Evolutionary conservation across 192 early-diverging fungal genomes (phyloP).

Genomic region (Coemansia furcata): DNA sequence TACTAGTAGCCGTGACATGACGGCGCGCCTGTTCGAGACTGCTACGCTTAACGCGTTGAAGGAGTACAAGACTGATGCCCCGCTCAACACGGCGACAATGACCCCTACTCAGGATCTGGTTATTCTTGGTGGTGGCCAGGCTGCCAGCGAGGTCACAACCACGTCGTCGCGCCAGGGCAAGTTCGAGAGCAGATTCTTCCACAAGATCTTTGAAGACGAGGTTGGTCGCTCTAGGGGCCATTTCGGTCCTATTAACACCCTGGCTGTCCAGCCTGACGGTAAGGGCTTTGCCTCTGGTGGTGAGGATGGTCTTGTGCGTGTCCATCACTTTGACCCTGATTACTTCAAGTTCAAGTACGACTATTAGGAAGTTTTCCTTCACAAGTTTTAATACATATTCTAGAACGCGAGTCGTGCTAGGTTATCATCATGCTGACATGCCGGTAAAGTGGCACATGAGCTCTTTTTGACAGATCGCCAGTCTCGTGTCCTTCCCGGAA

Average conservation of each 20-base stretch:
- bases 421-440: not conserved
- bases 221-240: slow-evolving; percentile 96
- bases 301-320: slow-evolving; percentile 97
- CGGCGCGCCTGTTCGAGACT: slow-evolving; percentile 83
- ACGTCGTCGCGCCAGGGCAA: slow-evolving; percentile 88
- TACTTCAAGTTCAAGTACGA: slow-evolving; percentile 91
- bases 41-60: slow-evolving; percentile 82
- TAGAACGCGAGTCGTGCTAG: not conserved
- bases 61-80: slow-evolving; percentile 80
- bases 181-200: slow-evolving; percentile 98
- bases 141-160: slow-evolving; percentile 95
- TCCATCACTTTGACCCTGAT: slow-evolving; percentile 94
- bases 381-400: not conserved
- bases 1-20: slow-evolving; percentile 93
- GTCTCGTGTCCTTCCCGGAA: not conserved
- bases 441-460: not conserved
- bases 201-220: slow-evolving; percentile 94
- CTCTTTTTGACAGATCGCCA: not conserved
- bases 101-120: slow-evolving; percentile 87
- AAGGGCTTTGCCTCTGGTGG: slow-evolving; percentile 92
- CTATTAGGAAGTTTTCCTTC: slow-evolving; percentile 23
- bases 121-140: slow-evolving; percentile 95
- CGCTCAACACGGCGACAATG: slow-evolving; percentile 89
- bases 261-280: slow-evolving; percentile 95
- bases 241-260: slow-evolving; percentile 99